A percentile compares a stretch with the other conserved stretches of the same genome.
Evolutionary conservation across 1,284 basidiomycete species (phyloP).

Genomic region (Schizophyllum amplum): DNA sequence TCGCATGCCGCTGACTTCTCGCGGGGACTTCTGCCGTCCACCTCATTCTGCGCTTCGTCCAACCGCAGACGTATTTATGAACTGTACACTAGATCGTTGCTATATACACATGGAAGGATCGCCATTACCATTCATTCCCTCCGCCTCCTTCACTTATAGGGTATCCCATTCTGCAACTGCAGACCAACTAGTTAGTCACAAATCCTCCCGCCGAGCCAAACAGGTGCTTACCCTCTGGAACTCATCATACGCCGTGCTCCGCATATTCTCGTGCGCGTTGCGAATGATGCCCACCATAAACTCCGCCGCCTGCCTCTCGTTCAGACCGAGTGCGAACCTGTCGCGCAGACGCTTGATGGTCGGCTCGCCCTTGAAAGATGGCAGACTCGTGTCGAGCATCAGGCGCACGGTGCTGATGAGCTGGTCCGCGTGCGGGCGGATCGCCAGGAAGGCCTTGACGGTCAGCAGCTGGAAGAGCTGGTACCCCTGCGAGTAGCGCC

Average conservation of each 20-base stretch:
- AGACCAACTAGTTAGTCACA: background rate
- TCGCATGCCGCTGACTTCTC: too few relatives aligned
- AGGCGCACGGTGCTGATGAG: slow-evolving; percentile 83
- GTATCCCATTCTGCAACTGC: background rate
- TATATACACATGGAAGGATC: too few relatives aligned
- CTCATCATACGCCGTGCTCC: slow-evolving; percentile 90
- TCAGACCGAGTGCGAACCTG: slow-evolving; percentile 78
- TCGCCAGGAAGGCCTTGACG: slow-evolving; percentile 93
- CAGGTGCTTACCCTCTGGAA: slow-evolving; percentile 65
- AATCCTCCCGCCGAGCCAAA: background rate
- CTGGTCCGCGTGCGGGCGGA: slow-evolving; percentile 86
- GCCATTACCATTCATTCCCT: too few relatives aligned
- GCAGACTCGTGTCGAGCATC: slow-evolving; percentile 93
- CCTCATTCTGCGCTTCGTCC: too few relatives aligned
- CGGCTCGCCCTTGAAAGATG: slow-evolving; percentile 92
- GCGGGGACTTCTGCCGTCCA: too few relatives aligned
- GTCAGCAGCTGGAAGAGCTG: slow-evolving; percentile 90
- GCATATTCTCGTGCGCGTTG: slow-evolving; percentile 92
- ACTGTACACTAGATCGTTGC: too few relatives aligned
- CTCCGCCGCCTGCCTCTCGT: slow-evolving; percentile 87
- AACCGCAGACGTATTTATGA: too few relatives aligned
- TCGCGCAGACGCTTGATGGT: slow-evolving; percentile 86
- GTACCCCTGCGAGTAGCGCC: slow-evolving; percentile 88
- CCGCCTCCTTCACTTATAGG: background rate
- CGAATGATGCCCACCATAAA: slow-evolving; percentile 85